phyloP scores from a whole-genome alignment of 352 stramenopile species.

The Pythium sukuiense region DNA sequence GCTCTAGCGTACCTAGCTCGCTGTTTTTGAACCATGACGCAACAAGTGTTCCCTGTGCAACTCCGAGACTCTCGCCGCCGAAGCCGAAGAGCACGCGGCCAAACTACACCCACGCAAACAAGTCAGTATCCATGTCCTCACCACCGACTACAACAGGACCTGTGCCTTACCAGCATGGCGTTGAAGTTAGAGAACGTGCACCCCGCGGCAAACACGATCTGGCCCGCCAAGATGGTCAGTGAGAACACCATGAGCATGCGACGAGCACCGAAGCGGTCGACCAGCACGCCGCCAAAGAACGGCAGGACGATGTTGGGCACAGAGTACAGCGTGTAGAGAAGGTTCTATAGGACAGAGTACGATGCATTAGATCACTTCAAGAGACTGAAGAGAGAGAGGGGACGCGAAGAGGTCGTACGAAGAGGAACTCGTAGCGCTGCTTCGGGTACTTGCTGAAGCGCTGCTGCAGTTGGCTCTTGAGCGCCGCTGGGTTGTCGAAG shows the following conservation, averaged over 20 bases:
- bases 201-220: slow-evolving; percentile 89
- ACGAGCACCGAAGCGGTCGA: slow-evolving; percentile 87
- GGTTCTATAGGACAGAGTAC: slow-evolving; percentile 51
- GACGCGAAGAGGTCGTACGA: slow-evolving; percentile 37
- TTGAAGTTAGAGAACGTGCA: slow-evolving; percentile 78
- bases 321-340: slow-evolving; percentile 94
- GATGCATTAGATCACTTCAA: background rate
- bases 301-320: slow-evolving; percentile 92
- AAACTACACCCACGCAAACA: slow-evolving; percentile 39
- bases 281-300: slow-evolving; percentile 91
- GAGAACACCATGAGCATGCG: slow-evolving; percentile 88
- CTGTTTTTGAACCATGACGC: slow-evolving; percentile 93
- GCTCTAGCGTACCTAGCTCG: slow-evolving; percentile 65
- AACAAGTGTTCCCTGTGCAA: slow-evolving; percentile 89
- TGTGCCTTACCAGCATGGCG: slow-evolving; percentile 63
- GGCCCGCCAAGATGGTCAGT: slow-evolving; percentile 73
- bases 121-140: background rate
- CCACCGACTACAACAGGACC: background rate
- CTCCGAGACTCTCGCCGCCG: slow-evolving; percentile 89
- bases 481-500: slow-evolving; percentile 88
- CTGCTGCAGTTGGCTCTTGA: slow-evolving; percentile 88
- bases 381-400: background rate
- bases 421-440: slow-evolving; percentile 80
- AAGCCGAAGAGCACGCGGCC: slow-evolving; percentile 92
- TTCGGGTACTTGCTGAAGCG: slow-evolving; percentile 76